Conservation (phyloP, 805 yeast genomes). For the Wickerhamiella nectarea region DNA sequence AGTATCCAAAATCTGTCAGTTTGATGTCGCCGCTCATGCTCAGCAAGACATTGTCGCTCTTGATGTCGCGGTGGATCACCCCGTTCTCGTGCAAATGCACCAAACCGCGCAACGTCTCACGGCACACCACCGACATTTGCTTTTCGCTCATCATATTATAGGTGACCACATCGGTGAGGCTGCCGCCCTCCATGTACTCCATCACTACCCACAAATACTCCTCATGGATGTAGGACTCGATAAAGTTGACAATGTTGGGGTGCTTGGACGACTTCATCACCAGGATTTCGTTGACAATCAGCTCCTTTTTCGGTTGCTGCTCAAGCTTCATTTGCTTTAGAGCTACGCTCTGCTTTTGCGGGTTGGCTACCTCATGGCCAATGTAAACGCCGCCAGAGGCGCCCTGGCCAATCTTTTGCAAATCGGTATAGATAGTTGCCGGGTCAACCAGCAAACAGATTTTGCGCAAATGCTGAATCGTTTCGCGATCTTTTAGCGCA, state of each 20-base stretch:
- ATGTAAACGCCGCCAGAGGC: constrained; percentile 89
- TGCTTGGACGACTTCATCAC: constrained; percentile 92
- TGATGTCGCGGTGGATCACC: constrained; percentile 79
- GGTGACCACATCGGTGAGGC: constrained; percentile 87
- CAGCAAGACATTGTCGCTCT: constrained; percentile 81
- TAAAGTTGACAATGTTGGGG: constrained; percentile 83
- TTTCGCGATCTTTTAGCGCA: constrained; percentile 55
- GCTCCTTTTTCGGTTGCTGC: constrained; percentile 88
- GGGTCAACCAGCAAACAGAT: constrained; percentile 87
- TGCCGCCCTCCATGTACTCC: constrained; percentile 99
- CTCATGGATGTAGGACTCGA: constrained; percentile 63
- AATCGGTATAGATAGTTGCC: constrained; percentile 45
- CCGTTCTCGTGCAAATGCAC: constrained; percentile 75
- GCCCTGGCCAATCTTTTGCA: constrained; percentile 67
- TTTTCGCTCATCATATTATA: constrained; percentile 76
- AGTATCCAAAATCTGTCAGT: constrained; percentile 90
- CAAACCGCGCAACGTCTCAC: constrained; percentile 79
- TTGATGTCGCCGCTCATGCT: constrained; percentile 80
- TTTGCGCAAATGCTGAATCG: constrained; percentile 51
- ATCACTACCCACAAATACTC: constrained; percentile 79
- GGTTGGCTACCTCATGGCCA: constrained; percentile 45
- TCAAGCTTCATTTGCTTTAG: constrained; percentile 93
- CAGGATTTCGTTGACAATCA: constrained; percentile 84
- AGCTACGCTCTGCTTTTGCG: constrained; percentile 43
- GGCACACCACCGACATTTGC: constrained; percentile 88